Conservation (phyloP, 2,329 filamentous ascomycete genomes). For the Ophiostoma populinum region DNA sequence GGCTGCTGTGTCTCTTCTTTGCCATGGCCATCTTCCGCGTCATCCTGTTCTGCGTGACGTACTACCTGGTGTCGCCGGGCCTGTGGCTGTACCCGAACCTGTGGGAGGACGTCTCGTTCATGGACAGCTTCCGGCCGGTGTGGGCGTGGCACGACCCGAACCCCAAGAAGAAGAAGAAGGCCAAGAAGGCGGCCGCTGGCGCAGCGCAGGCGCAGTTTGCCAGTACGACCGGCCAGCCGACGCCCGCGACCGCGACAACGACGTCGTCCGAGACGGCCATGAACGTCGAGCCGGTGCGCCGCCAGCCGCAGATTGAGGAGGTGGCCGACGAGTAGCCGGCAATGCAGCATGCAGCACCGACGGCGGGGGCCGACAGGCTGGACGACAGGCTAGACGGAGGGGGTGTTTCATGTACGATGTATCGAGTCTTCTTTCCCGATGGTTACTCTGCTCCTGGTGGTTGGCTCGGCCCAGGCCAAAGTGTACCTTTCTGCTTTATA, state of each 20-base stretch:
- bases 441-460: too few relatives aligned
- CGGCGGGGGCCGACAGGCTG: too few relatives aligned
- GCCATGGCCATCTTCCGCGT: constrained; percentile 93
- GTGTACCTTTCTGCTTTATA: too few relatives aligned
- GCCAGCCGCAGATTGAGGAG: constrained; percentile 21
- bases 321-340: constrained; percentile 20
- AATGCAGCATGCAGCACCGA: too few relatives aligned
- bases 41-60: constrained; percentile 84
- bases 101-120: constrained; percentile 96
- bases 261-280: constrained; percentile 39
- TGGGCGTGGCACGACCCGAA: constrained; percentile 86
- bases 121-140: constrained; percentile 87
- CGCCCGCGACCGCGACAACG: constrained; percentile 35
- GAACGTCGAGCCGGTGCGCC: constrained; percentile 21
- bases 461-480: too few relatives aligned
- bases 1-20: constrained; percentile 84
- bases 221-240: constrained; percentile 33
- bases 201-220: constrained; percentile 27
- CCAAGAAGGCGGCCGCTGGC: constrained; percentile 21
- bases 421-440: too few relatives aligned
- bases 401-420: too few relatives aligned
- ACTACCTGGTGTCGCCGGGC: constrained; percentile 68
- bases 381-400: too few relatives aligned
- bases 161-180: constrained; percentile 42
- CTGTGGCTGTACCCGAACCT: constrained; percentile 98